Evolutionary conservation across 2,329 filamentous ascomycete species (phyloP).

Genomic region (Xylariaceae sp.): DNA sequence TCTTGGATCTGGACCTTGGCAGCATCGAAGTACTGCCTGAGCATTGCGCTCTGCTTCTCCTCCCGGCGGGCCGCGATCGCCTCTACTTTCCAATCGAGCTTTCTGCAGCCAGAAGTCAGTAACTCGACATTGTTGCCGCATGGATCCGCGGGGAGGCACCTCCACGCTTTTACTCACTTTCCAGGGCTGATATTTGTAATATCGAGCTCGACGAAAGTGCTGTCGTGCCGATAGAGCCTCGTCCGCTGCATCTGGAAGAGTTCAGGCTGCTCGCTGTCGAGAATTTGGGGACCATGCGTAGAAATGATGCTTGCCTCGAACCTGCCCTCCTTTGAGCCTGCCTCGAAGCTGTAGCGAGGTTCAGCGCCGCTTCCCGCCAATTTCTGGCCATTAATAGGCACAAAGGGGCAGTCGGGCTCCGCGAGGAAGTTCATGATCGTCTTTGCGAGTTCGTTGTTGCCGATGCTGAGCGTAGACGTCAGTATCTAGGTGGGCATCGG

Average conservation of each 20-base stretch:
- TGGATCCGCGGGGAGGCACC: neutral
- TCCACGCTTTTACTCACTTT: constrained; percentile 17
- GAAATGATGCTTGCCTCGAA: constrained; percentile 9
- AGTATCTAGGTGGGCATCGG: too few species aligned
- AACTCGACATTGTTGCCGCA: neutral
- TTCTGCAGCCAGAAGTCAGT: constrained; percentile 18
- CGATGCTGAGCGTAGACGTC: too few species aligned
- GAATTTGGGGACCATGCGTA: too few species aligned
- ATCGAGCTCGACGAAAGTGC: constrained; percentile 14
- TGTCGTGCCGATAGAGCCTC: constrained; percentile 5
- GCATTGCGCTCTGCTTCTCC: constrained; percentile 13
- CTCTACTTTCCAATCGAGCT: constrained; percentile 31
- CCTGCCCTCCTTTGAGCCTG: constrained; percentile 8
- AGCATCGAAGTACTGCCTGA: constrained; percentile 14
- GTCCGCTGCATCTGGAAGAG: too few species aligned
- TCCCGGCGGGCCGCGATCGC: constrained; percentile 22
- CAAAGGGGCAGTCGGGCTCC: constrained; percentile 9
- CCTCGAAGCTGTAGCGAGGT: constrained; percentile 17
- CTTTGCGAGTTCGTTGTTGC: constrained; percentile 5
- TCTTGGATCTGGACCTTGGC: constrained; percentile 14
- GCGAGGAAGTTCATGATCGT: constrained; percentile 12
- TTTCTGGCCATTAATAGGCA: constrained; percentile 13
- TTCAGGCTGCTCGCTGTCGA: too few species aligned
- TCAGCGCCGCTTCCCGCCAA: constrained; percentile 9
- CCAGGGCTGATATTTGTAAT: constrained; percentile 25